Base-by-base conservation (phyloP, 768 basidiomycete species). In the Russula foetens region DNA sequence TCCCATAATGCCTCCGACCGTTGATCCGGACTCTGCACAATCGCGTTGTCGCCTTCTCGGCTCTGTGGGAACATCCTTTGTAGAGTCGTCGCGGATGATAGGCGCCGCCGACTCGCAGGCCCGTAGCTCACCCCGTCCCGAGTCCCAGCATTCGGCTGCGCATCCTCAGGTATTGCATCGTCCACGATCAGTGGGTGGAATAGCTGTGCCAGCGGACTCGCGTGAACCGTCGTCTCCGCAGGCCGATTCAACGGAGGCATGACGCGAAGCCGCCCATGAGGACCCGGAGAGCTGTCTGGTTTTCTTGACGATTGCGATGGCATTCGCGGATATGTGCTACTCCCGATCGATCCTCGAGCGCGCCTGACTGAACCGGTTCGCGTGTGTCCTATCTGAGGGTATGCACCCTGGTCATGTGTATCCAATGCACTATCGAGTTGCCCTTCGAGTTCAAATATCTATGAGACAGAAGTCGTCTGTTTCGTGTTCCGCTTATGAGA, bases 361-460 rank as follows among this genome's bases (percentile, higher is more conserved):
- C 62, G 41, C 67, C 65, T n/a, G 53, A 21, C 28, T 66, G 71
- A n/a, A 72, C 75, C 47, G 61, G 52, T 51, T 17, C 73, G 75
- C 26, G 73, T 70, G 35, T 69, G 71, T 9, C 64, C 74, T 5
- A 68, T 58, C 21, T 67, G 62, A 50, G 69, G 63, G 41, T 60
- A 57, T 38, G 66, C 62, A 15, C 56, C 68, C 39, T 70, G 68
- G 33, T 84, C 82, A 6, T 67, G 69, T 12, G 74, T 77, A 63
- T 84, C 84, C 11, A 86, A 73, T 7, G 84, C 85, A 65, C 79
- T 82, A 50, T 78, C 76, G 26, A 79, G 74, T 52, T 86, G 82
- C 19, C 88, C 86, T 67, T 86, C 86, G 12, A 92, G 77, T 63
- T 92, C 88, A 66, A 93, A 93, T 21, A 93, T 83, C 85, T 90